phyloP scores from a whole-genome alignment of 495 filamentous ascomycete species.

The Zalerion maritima region DNA sequence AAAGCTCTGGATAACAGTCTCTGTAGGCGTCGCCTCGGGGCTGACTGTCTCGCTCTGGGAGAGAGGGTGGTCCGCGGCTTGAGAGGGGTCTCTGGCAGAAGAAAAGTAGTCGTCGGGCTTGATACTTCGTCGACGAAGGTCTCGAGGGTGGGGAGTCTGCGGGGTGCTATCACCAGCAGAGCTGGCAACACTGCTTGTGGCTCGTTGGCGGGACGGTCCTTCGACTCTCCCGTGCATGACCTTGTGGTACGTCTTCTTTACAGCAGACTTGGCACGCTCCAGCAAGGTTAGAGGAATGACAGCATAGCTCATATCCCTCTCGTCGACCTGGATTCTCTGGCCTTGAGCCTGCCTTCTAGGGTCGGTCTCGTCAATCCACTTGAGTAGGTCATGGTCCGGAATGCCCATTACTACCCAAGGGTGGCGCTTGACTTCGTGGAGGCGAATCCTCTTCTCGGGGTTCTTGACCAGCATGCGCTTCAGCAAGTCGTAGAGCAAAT shows the following conservation, averaged over 20 bases:
- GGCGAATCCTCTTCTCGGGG: constrained; percentile 68
- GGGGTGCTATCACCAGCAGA: constrained; percentile 28
- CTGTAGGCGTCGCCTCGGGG: constrained; percentile 39
- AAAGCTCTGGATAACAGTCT: constrained; percentile 29
- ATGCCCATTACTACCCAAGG: constrained; percentile 86
- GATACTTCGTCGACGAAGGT: constrained; percentile 51
- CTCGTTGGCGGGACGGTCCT: constrained; percentile 34
- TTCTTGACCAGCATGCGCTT: constrained; percentile 75
- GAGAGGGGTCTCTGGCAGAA: constrained; percentile 31
- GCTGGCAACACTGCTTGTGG: constrained; percentile 45
- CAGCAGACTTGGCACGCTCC: constrained; percentile 51
- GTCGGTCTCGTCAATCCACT: constrained; percentile 91
- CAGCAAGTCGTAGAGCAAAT: constrained; percentile 68
- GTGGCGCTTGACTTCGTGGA: constrained; percentile 90
- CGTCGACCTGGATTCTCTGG: constrained; percentile 83
- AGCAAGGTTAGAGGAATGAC: constrained; percentile 82
- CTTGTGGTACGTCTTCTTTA: constrained; percentile 51
- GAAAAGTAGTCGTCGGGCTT: constrained; percentile 55
- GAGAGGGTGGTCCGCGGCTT: constrained; percentile 56
- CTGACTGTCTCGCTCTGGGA: constrained; percentile 67
- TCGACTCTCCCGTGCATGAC: constrained; percentile 43
- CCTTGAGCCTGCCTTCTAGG: constrained; percentile 66
- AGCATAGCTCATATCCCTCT: constrained; percentile 74
- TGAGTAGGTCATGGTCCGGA: constrained; percentile 47
- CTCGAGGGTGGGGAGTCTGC: constrained; percentile 24